Evolutionary conservation across 495 filamentous ascomycete genomes (phyloP), one percentile per base, ranked within the genome.

Genomic region (Neurospora discreta): DNA sequence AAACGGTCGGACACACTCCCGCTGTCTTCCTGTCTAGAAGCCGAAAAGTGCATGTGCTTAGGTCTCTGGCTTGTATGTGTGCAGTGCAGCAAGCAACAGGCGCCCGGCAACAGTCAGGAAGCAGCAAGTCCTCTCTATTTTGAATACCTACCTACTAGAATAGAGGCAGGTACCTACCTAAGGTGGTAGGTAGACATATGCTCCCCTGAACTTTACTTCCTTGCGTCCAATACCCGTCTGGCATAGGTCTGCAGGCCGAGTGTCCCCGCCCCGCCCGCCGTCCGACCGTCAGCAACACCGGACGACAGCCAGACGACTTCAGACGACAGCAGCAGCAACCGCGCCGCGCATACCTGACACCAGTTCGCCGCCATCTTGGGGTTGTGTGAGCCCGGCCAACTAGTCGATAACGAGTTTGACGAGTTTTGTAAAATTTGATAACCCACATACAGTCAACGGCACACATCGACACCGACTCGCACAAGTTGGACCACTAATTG

Each of bases 291-390:
- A 58, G 23, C 52, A 60, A 30, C 46, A 60, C 52, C 52, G 44
- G 44, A 30, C 52, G 30, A 65, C 52, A 65, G 46, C 52, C 52
- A 18, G 52, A 65, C 73, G 68, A 74, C 79, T 33, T 76, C 77
- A 18, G 78, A 76, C 15, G 78, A 77, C 68, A 73, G 73, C 72
- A 73, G 71, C 42, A 46, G 38, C 23, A 69, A 20, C 42, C 36
- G 42, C 40, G 42, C 42, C 33, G 39, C 42, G 33, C 52, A 58
- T 71, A 43, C 43, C 38, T 9, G 38, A 39, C 38, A 36, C 5
- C 38, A 23, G 23, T 38, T 39, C 69, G 26, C 52, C 69, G 26
- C 16, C 52, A 60, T 7, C 52, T 60, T 26, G 52, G 52, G 52
- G 4, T 65, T 65, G 15, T 65, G 30, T 60, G 52, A 60, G 26